Evolutionary conservation across 2,329 filamentous ascomycete genomes (phyloP).

Genomic region (Beauveria brongniartii): DNA sequence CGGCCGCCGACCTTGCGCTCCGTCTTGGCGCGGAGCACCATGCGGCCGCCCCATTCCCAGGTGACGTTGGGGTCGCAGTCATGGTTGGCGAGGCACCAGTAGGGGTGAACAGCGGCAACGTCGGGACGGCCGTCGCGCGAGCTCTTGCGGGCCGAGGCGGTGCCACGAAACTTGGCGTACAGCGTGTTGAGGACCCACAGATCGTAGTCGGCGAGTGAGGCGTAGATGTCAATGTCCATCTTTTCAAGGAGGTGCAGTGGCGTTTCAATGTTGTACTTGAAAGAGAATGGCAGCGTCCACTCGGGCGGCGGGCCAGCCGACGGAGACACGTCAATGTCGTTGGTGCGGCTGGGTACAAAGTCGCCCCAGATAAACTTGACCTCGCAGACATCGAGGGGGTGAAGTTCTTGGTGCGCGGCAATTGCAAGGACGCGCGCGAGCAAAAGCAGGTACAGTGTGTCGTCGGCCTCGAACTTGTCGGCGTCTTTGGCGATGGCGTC

Average conservation of each 20-base stretch:
- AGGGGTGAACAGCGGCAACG: slow-evolving; percentile 84
- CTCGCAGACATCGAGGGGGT: slow-evolving; percentile 56
- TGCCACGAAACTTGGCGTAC: slow-evolving; percentile 87
- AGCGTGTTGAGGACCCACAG: slow-evolving; percentile 85
- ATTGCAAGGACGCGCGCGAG: slow-evolving; percentile 57
- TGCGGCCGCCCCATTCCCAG: slow-evolving; percentile 85
- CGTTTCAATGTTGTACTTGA: slow-evolving; percentile 64
- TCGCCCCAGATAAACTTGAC: slow-evolving; percentile 65
- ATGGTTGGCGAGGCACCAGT: slow-evolving; percentile 96
- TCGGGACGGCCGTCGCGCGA: slow-evolving; percentile 74
- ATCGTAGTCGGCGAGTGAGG: slow-evolving; percentile 50
- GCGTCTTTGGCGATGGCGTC: slow-evolving; percentile 59
- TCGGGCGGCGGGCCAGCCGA: slow-evolving; percentile 48
- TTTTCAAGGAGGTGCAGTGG: slow-evolving; percentile 74
- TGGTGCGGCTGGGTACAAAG: slow-evolving; percentile 45
- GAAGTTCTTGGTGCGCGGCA: slow-evolving; percentile 48
- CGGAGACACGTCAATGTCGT: slow-evolving; percentile 46
- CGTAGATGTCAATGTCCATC: slow-evolving; percentile 75
- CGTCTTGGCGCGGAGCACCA: slow-evolving; percentile 59
- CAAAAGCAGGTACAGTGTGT: slow-evolving; percentile 55
- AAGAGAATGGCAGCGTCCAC: slow-evolving; percentile 70
- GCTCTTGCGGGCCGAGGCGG: slow-evolving; percentile 77
- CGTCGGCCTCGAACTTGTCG: slow-evolving; percentile 49
- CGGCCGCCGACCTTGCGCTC: slow-evolving; percentile 43
- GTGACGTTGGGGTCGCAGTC: slow-evolving; percentile 90